Base-by-base conservation (phyloP, 441 rosid species). In the Manihot esculenta region DNA sequence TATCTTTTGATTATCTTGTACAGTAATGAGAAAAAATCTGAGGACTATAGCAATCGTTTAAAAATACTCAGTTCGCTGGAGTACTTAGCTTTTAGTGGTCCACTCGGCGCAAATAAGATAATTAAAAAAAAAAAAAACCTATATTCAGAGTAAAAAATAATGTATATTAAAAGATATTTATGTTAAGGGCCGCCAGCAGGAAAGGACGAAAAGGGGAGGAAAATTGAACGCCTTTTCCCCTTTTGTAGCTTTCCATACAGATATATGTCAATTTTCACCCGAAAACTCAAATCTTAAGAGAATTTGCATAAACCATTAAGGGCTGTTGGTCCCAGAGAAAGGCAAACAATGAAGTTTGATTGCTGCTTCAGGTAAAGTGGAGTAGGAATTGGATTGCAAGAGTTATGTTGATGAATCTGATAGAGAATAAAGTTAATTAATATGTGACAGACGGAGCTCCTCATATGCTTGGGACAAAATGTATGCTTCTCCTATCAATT, bases 401-500 rank as follows among this genome's bases (percentile, higher is more conserved):
- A 38, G 42, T 38, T 38, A 7, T 30, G 33, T 30, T 30, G 33
- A 30, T 4, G 33, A 30, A 30, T 30, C 4, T 30, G 33, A 30
- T 30, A 1, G 33, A 30, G 10, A 30, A 66, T 66, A n/a, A n/a
- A n/a, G 60, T 50, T 11, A 2, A 8, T 41, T 20, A 21, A 20
- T 66, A 20, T 17, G 18, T 64, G 33, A 53, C 56, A 38, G 42
- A 18, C 10, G 13, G n/a, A n/a, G n/a, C 13, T 38, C 0, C 14
- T 49, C 0, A 14, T 21, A 56, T 65, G 62, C 45, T 24, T 45
- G 48, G 26, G 44, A 67, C 69, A 62, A 56, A 66, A 71, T 61
- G 60, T 47, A 59, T 18, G 56, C 33, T 71, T 74, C 59, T 72
- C 60, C 42, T n/a, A 63, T 71, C 64, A 54, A 21, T 54, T 68